Percentiles rank a stretch among this genome's conserved stretches.
These are phyloP conservation scores for Malus orientalis DNA, from an alignment of 306 rosid genomes.

Conservation along the genomic window DNA sequence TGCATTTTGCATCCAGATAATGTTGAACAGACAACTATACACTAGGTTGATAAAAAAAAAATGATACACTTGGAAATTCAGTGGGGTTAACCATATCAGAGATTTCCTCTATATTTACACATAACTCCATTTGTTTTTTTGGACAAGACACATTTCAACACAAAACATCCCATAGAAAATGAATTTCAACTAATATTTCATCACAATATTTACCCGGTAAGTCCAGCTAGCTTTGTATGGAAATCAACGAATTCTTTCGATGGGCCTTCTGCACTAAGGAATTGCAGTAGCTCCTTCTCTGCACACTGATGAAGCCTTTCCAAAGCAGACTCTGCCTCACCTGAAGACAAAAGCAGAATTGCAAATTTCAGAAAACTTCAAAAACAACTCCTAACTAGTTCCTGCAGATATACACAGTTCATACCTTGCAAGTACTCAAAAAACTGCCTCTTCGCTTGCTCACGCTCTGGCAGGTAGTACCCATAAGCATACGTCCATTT, in stretches of 20 bases:
- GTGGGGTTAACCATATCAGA: too few relatives aligned
- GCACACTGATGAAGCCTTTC: conserved; percentile 26
- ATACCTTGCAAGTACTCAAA: conserved; percentile 74
- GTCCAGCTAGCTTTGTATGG: too few relatives aligned
- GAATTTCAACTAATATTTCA: too few relatives aligned
- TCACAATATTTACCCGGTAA: conserved; percentile 4
- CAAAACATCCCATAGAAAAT: not conserved
- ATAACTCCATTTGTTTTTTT: not conserved
- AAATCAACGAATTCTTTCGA: not conserved
- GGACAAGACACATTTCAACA: not conserved
- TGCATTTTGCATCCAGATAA: not conserved
- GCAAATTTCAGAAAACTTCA: not conserved
- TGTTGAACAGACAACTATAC: not conserved
- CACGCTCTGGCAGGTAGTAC: conserved; percentile 39
- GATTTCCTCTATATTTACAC: too few relatives aligned
- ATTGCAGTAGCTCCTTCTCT: conserved; percentile 6
- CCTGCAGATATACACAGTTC: not conserved
- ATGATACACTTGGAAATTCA: too few relatives aligned
- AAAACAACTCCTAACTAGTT: not conserved
- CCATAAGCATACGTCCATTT: conserved; percentile 55
- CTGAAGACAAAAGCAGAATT: not conserved
- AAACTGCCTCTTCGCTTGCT: conserved; percentile 56
- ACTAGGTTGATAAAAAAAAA: too few relatives aligned
- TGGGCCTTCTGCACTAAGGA: not conserved
- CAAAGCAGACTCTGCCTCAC: conserved; percentile 29